These are phyloP conservation scores for Tolypocladium capitatum DNA, from an alignment of 2,329 filamentous ascomycete species.

Conservation along the genomic window DNA sequence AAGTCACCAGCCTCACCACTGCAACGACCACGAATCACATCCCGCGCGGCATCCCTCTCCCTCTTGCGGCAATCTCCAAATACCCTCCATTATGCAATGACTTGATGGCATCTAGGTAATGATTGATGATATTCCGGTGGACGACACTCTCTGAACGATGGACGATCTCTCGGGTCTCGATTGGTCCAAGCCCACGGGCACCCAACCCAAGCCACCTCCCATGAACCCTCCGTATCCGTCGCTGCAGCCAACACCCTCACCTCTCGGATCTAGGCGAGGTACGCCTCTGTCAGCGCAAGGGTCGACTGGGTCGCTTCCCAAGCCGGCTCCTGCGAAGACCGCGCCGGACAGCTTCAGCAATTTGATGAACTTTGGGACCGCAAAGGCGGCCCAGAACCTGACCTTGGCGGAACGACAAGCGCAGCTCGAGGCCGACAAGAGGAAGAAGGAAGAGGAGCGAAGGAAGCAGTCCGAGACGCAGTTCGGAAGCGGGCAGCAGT, in stretches of 20 bases:
- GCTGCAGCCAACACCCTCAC: conserved; percentile 42
- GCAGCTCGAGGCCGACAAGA: conserved; percentile 50
- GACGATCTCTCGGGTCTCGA: conserved; percentile 48
- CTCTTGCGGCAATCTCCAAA: background rate
- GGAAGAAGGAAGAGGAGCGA: conserved; percentile 61
- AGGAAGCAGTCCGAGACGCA: conserved; percentile 59
- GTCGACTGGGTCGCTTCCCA: conserved; percentile 29
- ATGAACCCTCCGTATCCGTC: conserved; percentile 33
- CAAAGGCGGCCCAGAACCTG: conserved; percentile 55
- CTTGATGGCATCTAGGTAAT: conserved; percentile 10
- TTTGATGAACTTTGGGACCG: conserved; percentile 46
- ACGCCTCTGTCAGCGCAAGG: conserved; percentile 41
- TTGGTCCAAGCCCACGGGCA: conserved; percentile 34
- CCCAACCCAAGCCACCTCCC: conserved; percentile 23
- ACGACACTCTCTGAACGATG: conserved; percentile 27
- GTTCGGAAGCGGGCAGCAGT: conserved; percentile 65
- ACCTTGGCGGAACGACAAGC: conserved; percentile 67
- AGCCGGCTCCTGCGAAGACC: conserved; percentile 33
- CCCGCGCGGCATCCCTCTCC: background rate
- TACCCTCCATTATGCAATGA: conserved; percentile 6
- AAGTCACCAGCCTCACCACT: background rate
- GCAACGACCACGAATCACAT: background rate
- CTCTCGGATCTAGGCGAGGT: conserved; percentile 40
- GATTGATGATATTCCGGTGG: conserved; percentile 12
- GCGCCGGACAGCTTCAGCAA: conserved; percentile 66